Percentiles rank a stretch among this genome's conserved stretches.
Conservation (phyloP, 805 yeast genomes). For the Nematodospora valgi region DNA sequence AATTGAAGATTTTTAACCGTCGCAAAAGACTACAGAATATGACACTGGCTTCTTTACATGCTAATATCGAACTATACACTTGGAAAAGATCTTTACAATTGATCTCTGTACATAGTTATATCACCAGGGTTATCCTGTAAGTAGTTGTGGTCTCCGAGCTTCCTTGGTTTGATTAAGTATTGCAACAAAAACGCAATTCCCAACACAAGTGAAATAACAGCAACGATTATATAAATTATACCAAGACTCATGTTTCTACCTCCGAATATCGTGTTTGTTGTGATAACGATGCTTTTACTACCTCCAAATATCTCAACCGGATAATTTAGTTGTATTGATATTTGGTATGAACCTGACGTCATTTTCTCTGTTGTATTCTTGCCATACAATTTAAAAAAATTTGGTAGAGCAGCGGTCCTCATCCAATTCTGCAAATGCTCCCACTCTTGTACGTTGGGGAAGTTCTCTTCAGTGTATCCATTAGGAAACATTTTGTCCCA, state of each 20-base stretch:
- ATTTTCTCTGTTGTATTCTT: conserved; percentile 62
- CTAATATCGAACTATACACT: not conserved
- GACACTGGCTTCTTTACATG: no score
- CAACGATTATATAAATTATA: conserved; percentile 79
- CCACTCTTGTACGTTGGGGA: conserved; percentile 75
- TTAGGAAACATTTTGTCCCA: conserved; percentile 79
- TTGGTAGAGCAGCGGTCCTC: conserved; percentile 93
- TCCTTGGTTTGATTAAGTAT: conserved; percentile 79
- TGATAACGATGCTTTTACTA: conserved; percentile 74
- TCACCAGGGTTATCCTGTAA: conserved; percentile 24
- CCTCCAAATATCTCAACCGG: conserved; percentile 86
- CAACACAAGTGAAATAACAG: conserved; percentile 67
- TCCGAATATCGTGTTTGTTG: conserved; percentile 82
- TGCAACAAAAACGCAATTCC: conserved; percentile 76
- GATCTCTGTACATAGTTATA: conserved; percentile 22
- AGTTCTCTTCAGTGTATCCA: conserved; percentile 80
- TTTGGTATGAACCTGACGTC: conserved; percentile 62
- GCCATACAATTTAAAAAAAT: conserved; percentile 78
- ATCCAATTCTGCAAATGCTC: conserved; percentile 95
- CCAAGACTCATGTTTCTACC: conserved; percentile 86
- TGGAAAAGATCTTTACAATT: conserved; percentile 16
- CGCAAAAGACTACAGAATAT: no score
- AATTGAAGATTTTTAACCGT: no score
- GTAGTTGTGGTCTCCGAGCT: conserved; percentile 76
- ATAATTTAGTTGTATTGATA: conserved; percentile 70